Conservation (phyloP, 2,329 filamentous ascomycete genomes). For the Ramularia endophylla region DNA sequence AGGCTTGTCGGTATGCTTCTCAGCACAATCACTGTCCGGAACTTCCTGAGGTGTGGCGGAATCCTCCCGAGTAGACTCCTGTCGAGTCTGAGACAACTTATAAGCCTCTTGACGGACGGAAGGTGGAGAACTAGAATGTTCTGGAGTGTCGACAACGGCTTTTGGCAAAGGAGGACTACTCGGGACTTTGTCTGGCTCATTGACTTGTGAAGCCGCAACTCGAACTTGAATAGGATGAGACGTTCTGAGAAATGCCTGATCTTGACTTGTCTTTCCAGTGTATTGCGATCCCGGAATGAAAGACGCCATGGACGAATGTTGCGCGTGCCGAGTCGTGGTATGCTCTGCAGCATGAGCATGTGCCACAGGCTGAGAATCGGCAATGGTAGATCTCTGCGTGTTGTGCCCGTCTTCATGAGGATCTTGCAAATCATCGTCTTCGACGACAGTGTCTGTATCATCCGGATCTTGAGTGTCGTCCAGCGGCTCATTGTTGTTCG, state of each 20-base stretch:
- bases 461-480: constrained; percentile 2
- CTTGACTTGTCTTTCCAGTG: constrained; percentile 26
- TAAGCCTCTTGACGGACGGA: constrained; percentile 10
- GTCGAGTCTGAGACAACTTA: constrained; percentile 12
- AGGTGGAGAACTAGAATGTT: constrained; percentile 18
- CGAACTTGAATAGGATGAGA: constrained; percentile 15
- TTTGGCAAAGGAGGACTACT: constrained; percentile 30
- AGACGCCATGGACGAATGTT: constrained; percentile 30
- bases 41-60: constrained; percentile 16
- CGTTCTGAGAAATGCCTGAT: constrained; percentile 20
- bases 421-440: constrained; percentile 3
- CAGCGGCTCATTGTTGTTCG: constrained; percentile 5
- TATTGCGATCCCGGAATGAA: constrained; percentile 33
- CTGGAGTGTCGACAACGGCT: constrained; percentile 16
- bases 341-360: not conserved
- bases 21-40: constrained; percentile 28
- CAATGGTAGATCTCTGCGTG: constrained; percentile 37
- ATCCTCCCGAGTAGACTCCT: not conserved
- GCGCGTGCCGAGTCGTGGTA: constrained; percentile 17
- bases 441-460: constrained; percentile 6
- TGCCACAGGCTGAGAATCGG: constrained; percentile 39
- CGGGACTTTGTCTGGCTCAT: constrained; percentile 18
- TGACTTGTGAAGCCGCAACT: constrained; percentile 10
- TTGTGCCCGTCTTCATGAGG: not conserved
- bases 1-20: not conserved